Evolutionary conservation across 2,329 filamentous ascomycete genomes (phyloP).

Genomic region (Fusarium scirpi): DNA sequence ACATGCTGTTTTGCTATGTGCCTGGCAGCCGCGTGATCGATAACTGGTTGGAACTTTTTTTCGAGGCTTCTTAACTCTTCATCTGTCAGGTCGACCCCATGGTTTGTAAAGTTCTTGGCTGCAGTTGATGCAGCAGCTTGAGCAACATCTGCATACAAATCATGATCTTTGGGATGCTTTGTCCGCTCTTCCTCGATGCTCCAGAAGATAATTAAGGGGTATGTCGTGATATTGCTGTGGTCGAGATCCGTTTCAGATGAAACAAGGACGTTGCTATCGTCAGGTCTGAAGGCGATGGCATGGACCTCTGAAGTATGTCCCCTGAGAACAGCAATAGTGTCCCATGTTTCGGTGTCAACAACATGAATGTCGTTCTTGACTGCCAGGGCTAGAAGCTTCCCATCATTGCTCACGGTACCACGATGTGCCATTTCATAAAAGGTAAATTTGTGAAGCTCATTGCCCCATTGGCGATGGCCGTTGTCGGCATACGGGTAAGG

Average conservation of each 20-base stretch:
- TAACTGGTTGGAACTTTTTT: not conserved
- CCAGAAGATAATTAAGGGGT: slow-evolving; percentile 20
- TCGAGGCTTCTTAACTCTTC: not conserved
- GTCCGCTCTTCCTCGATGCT: slow-evolving; percentile 2
- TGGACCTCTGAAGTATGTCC: slow-evolving; percentile 13
- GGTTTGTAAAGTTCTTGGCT: not conserved
- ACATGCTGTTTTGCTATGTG: not conserved
- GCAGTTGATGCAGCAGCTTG: not conserved
- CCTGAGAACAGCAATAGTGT: slow-evolving; percentile 7
- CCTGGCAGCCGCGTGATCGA: not conserved
- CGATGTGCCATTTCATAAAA: not conserved
- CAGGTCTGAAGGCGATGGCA: slow-evolving; percentile 6
- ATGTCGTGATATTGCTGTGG: not conserved
- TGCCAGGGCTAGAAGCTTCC: slow-evolving; percentile 7
- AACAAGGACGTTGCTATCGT: not conserved
- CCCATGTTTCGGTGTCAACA: slow-evolving; percentile 13
- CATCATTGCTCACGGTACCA: slow-evolving; percentile 4
- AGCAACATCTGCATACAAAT: not conserved
- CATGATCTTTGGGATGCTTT: not conserved
- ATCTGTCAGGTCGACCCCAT: not conserved
- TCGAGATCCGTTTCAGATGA: not conserved
- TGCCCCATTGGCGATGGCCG: slow-evolving; percentile 20
- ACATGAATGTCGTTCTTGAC: slow-evolving; percentile 13
- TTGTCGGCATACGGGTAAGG: slow-evolving; percentile 13
- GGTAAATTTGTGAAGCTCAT: slow-evolving; percentile 3